A percentile compares a stretch with the other conserved stretches of the same genome.
These are phyloP conservation scores for Calonectria multiphialidica DNA, from an alignment of 2,329 filamentous ascomycete species.

Conservation along the genomic window DNA sequence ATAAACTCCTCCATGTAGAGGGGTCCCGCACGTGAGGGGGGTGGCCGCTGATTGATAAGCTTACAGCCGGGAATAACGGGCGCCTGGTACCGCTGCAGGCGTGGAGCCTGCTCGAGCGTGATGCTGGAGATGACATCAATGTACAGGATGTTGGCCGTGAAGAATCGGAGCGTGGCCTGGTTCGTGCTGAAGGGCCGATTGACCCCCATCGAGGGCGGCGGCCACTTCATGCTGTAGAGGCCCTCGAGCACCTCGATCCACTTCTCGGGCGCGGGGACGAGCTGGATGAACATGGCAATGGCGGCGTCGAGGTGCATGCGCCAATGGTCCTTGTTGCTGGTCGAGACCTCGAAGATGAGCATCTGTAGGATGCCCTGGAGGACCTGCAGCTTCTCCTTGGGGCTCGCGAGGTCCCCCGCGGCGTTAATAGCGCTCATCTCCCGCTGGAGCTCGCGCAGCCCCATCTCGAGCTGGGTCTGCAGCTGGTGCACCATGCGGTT, in stretches of 20 bases:
- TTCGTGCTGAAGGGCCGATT: conserved; percentile 57
- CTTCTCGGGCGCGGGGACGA: conserved; percentile 51
- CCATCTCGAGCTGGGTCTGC: conserved; percentile 58
- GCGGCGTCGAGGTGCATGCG: conserved; percentile 64
- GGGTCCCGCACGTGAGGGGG: conserved; percentile 41
- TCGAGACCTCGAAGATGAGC: conserved; percentile 64
- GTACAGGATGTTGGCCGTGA: conserved; percentile 59
- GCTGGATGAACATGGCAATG: conserved; percentile 61
- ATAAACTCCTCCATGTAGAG: conserved; percentile 63
- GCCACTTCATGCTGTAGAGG: conserved; percentile 49
- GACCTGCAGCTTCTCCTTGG: conserved; percentile 52
- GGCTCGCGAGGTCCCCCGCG: conserved; percentile 44
- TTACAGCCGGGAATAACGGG: conserved; percentile 51
- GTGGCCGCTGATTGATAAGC: conserved; percentile 24
- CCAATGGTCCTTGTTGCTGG: conserved; percentile 60
- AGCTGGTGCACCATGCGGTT: conserved; percentile 53
- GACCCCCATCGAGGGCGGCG: conserved; percentile 47
- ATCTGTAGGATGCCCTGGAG: conserved; percentile 66
- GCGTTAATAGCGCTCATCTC: conserved; percentile 54
- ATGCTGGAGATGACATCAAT: conserved; percentile 65
- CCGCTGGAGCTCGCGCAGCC: conserved; percentile 57
- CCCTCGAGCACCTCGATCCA: conserved; percentile 53
- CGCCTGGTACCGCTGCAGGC: conserved; percentile 56
- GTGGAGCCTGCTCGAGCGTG: conserved; percentile 56
- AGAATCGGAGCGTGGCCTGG: conserved; percentile 62